Evolutionary conservation across 1,284 basidiomycete species (phyloP), one percentile per base, ranked within the genome.

Genomic region (Papiliotrema fonsecae): DNA sequence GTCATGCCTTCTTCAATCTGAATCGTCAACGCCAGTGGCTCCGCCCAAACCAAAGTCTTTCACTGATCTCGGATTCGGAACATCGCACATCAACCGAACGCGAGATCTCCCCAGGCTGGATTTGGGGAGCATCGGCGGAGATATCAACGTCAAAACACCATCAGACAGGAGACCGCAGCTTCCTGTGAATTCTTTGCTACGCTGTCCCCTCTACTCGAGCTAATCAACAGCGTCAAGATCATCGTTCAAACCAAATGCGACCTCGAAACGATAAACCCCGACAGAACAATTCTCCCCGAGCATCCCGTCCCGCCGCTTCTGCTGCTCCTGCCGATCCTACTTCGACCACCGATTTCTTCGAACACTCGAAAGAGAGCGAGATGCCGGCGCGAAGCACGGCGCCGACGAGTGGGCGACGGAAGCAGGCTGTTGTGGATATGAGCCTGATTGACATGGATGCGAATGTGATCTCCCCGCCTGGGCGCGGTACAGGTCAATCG

Each of bases 51-150:
- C 42, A 5, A 13, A 22, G 10, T 31, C 42, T 4, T 27, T 30
- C 21, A n/a, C 18, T 10, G 42, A 44, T 34, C 30, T 44, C 18
- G 42, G 42, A 18, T 44, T 44, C 28, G 28, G 28, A 13, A 44
- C 27, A 10, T 13, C 28, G n/a, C 31, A 44, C n/a, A 30, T 22
- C 9, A 24, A 16, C n/a, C 27, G 42, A 10, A 34, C 30, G 4
- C 16, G 42, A 31, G 21, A 34, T 22, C 24, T 44, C 19, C n/a
- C 11, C 27, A 44, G 21, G 42, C 14, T 44, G 4, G 40, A 42
- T 16, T 10, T 44, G 13, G 14, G 11, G 30, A 18, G 10, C 19
- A 30, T 21, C 13, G 19, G 28, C 22, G 30, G 30, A 4, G 13
- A 31, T 16, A 44, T 44, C 30, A n/a, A 32, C 30, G 11, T 22